phyloP scores from a whole-genome alignment of 192 early-diverging fungal genomes.

The Backusella luteola region DNA sequence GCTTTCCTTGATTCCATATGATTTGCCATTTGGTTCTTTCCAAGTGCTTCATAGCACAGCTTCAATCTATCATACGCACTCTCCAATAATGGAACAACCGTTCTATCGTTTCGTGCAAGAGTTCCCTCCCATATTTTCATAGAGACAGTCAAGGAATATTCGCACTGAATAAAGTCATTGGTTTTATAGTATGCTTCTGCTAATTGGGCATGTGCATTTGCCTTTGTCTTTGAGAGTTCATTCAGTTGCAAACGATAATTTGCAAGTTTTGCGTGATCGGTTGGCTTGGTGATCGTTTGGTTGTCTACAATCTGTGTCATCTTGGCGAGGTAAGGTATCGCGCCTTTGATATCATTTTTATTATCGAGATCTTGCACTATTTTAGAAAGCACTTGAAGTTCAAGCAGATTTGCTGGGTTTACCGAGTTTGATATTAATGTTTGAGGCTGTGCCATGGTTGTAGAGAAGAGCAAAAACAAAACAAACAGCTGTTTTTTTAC shows the following conservation, averaged over 20 bases:
- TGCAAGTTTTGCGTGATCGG: neutral
- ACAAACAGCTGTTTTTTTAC: neutral
- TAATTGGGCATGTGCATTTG: conserved; percentile 20
- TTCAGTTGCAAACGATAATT: neutral
- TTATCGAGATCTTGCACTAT: conserved; percentile 2
- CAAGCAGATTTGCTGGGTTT: conserved; percentile 6
- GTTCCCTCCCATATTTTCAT: conserved; percentile 18
- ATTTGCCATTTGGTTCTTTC: conserved; percentile 12
- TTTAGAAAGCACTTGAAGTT: conserved; percentile 17
- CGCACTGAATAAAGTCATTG: conserved; percentile 8
- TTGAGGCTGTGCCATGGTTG: neutral
- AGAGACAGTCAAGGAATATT: conserved; percentile 7
- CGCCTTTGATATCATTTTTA: conserved; percentile 12
- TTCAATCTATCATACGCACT: conserved; percentile 9
- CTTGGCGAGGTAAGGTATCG: conserved; percentile 26
- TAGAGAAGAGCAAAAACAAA: neutral
- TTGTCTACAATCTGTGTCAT: conserved; percentile 27
- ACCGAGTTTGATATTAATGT: neutral
- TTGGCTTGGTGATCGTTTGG: conserved; percentile 3
- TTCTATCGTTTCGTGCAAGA: neutral
- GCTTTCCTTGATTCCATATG: conserved; percentile 15
- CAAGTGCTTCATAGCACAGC: conserved; percentile 15
- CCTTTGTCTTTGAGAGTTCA: conserved; percentile 4
- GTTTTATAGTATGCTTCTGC: conserved; percentile 19
- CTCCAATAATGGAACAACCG: neutral